Base-by-base conservation (phyloP, 106 monocot genomes). In the Triglochin maritima region DNA sequence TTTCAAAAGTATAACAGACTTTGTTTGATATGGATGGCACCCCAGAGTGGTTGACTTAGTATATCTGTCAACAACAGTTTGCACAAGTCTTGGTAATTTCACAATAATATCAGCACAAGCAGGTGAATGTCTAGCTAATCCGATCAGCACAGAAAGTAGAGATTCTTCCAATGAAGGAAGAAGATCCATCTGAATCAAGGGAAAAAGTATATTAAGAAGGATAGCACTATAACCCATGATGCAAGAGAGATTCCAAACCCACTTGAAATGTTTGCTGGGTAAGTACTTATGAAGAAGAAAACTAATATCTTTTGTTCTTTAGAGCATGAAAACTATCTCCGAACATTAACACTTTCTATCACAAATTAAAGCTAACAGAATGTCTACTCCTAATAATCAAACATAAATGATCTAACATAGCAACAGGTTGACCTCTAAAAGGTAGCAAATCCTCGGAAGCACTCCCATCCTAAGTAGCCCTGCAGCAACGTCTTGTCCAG, bases 391-490 rank as follows among this genome's bases (percentile, higher is more conserved):
- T 29, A 29, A 29, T 12, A 55, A 55, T 55, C 13, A 8, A 1
- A 12, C 8, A 4, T 55, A 55, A 12, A n/a, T 55, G 55, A 55
- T 55, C 10, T 55, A 12, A 55, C 55, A 55, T 3, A 3, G 8
- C 2, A 47, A 47, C 9, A 64, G 49, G 4, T 49, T 64, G 48
- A 98, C 98, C 86, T 98, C 98, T 65, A 98, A 78, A 78, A 92
- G 92, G 60, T 82, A 92, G 77, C 91, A 86, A 70, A 92, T 98
- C 67, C 92, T 80, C 17, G 88, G 84, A 73, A 98, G 83, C 65
- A 98, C 75, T 62, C 88, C 88, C 98, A 98, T 98, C 79, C 98
- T 81, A 61, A 98, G 65, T 7, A 98, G 74, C 47, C 98, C 98
- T 63, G 88, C 91, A 77, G 86, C 86, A 78, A 92, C 62, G 84